These are phyloP conservation scores for Evansstolkia leycettana DNA, from an alignment of 495 filamentous ascomycete species.

Conservation along the genomic window DNA sequence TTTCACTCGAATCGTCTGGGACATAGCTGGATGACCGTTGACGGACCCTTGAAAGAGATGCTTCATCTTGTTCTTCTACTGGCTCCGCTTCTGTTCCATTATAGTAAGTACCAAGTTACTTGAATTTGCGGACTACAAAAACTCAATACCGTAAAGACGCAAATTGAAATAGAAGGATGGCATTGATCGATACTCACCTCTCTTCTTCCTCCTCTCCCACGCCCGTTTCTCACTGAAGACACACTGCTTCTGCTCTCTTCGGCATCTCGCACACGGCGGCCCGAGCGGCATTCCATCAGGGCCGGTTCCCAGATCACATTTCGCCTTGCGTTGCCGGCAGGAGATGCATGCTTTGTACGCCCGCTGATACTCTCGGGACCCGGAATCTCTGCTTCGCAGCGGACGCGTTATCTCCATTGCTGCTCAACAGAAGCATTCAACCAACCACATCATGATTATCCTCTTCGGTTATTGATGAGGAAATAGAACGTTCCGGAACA, in stretches of 20 bases:
- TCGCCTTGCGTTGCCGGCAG: constrained; percentile 36
- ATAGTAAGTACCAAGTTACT: not conserved
- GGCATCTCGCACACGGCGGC: constrained; percentile 86
- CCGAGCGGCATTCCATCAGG: constrained; percentile 68
- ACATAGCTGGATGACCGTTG: constrained; percentile 1
- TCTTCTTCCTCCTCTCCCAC: constrained; percentile 29
- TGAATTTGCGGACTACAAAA: too few species aligned
- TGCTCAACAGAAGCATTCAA: too few species aligned
- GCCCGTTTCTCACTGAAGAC: constrained; percentile 73
- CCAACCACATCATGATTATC: too few species aligned
- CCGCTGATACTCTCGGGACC: constrained; percentile 31
- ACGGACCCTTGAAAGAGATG: constrained; percentile 1
- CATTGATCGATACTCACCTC: constrained; percentile 15
- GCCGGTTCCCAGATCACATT: constrained; percentile 42
- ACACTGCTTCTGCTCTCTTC: constrained; percentile 82
- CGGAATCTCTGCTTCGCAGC: constrained; percentile 13
- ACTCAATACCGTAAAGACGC: too few species aligned
- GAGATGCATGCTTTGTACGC: constrained; percentile 39
- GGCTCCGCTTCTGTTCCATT: not conserved
- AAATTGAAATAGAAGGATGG: not conserved
- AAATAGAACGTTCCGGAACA: too few species aligned
- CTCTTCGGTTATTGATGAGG: too few species aligned
- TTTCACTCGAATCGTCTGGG: too few species aligned
- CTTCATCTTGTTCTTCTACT: constrained; percentile 1
- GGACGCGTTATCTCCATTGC: constrained; percentile 27